These are phyloP conservation scores for Cyclostephanos invisitatus DNA, from an alignment of 108 stramenopile species.

Conservation along the genomic window DNA sequence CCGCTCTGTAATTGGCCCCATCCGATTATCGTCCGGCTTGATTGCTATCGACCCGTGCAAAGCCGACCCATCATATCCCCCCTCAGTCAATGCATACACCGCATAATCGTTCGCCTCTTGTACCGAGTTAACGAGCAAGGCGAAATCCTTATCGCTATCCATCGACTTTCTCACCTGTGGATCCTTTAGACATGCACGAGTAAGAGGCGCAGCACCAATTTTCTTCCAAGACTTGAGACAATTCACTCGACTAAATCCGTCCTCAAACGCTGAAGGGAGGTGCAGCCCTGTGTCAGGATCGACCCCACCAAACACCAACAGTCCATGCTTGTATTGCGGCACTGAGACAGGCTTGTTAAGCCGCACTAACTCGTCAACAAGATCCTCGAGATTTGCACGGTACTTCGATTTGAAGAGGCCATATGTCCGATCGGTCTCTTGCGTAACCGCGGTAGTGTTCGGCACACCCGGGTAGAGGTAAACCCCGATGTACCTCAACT, in stretches of 20 bases:
- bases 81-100: too few relatives aligned
- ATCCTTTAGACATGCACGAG: slow-evolving; percentile 4
- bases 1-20: too few relatives aligned
- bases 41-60: too few relatives aligned
- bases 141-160: too few relatives aligned
- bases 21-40: too few relatives aligned
- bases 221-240: slow-evolving; percentile 2
- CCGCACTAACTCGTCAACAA: not conserved
- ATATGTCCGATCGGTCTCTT: slow-evolving; percentile 16
- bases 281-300: slow-evolving; percentile 2
- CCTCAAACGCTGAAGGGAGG: slow-evolving; percentile 1
- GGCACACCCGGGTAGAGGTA: slow-evolving; percentile 12
- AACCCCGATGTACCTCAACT: not conserved
- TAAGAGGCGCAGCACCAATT: slow-evolving; percentile 13
- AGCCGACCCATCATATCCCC: too few relatives aligned
- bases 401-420: slow-evolving; percentile 10
- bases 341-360: not conserved
- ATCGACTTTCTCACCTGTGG: too few relatives aligned
- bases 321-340: not conserved
- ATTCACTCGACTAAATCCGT: not conserved
- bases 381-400: not conserved
- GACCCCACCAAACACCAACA: slow-evolving; percentile 18
- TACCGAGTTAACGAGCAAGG: too few relatives aligned
- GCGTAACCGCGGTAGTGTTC: slow-evolving; percentile 9
- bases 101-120: too few relatives aligned